Percentiles rank a stretch among this genome's conserved stretches.
These are phyloP conservation scores for Potentilla sterilis DNA, from an alignment of 306 rosid genomes.

Conservation along the genomic window DNA sequence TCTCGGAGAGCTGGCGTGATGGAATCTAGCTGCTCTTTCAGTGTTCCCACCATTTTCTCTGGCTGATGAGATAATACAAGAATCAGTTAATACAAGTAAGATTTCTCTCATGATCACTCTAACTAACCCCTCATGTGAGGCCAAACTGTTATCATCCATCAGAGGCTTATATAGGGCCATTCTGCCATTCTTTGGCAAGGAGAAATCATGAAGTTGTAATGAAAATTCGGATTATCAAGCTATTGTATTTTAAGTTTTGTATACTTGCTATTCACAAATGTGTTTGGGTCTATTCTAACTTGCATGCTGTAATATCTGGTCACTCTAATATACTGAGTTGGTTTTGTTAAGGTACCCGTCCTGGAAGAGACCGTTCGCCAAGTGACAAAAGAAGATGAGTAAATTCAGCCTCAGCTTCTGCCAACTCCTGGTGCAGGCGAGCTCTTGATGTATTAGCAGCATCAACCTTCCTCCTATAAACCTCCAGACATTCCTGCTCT, in stretches of 20 bases:
- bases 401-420: constrained; percentile 92
- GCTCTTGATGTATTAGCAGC: constrained; percentile 80
- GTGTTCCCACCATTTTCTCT: constrained; percentile 77
- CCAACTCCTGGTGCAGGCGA: constrained; percentile 91
- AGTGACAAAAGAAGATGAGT: constrained; percentile 95
- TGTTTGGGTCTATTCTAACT: background rate
- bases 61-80: constrained; percentile 56
- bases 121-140: background rate
- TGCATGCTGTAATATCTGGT: constrained; percentile 5
- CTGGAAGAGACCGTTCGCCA: constrained; percentile 89
- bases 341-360: constrained; percentile 59
- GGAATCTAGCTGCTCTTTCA: constrained; percentile 92
- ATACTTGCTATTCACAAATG: background rate
- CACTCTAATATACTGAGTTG: background rate
- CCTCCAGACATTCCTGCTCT: constrained; percentile 89
- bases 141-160: background rate
- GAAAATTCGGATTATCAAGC: background rate
- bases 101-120: background rate
- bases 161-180: background rate
- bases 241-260: background rate
- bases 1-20: constrained; percentile 82
- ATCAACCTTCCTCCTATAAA: constrained; percentile 81
- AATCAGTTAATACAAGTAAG: constrained; percentile 26
- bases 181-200: background rate
- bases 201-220: background rate